These are phyloP conservation scores for Paecilomyces sp. DNA, from an alignment of 2,329 filamentous ascomycete genomes.

Conservation along the genomic window DNA sequence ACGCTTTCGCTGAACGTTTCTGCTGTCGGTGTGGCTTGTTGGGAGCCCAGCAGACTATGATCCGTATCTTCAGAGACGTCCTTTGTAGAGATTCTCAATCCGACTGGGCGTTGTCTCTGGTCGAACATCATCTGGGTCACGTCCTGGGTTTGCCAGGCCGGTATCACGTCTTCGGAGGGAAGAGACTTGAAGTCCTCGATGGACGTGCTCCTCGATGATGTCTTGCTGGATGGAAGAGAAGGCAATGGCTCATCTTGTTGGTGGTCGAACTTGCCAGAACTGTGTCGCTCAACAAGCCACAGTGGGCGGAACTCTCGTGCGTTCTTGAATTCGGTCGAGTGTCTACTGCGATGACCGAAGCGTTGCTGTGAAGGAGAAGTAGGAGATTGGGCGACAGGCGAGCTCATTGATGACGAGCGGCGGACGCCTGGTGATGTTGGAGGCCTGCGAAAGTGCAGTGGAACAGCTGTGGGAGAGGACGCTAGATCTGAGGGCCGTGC, in stretches of 20 bases:
- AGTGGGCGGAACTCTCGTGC: slow-evolving; percentile 69
- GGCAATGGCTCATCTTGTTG: slow-evolving; percentile 38
- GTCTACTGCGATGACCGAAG: slow-evolving; percentile 39
- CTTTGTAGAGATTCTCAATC: slow-evolving; percentile 27
- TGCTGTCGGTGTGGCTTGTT: slow-evolving; percentile 63
- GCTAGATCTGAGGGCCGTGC: slow-evolving; percentile 16
- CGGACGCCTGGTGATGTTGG: slow-evolving; percentile 38
- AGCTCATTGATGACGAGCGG: slow-evolving; percentile 29
- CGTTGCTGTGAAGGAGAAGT: slow-evolving; percentile 29
- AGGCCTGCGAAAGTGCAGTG: slow-evolving; percentile 48
- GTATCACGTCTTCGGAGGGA: slow-evolving; percentile 17
- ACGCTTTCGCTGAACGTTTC: slow-evolving; percentile 35
- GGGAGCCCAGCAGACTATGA: slow-evolving; percentile 51
- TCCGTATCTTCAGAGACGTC: slow-evolving; percentile 21
- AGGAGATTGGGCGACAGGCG: slow-evolving; percentile 29
- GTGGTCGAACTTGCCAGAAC: slow-evolving; percentile 32
- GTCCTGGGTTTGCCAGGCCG: slow-evolving; percentile 21
- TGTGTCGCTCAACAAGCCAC: slow-evolving; percentile 67
- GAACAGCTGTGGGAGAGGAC: slow-evolving; percentile 47
- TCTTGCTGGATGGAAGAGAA: slow-evolving; percentile 45
- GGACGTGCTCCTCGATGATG: slow-evolving; percentile 42
- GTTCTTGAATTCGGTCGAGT: slow-evolving; percentile 46
- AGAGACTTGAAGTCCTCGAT: slow-evolving; percentile 32
- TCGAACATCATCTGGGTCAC: slow-evolving; percentile 15
- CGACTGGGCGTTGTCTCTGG: slow-evolving; percentile 17